Conservation (phyloP, 345 rosid species). For the Eutrema yunnanense region DNA sequence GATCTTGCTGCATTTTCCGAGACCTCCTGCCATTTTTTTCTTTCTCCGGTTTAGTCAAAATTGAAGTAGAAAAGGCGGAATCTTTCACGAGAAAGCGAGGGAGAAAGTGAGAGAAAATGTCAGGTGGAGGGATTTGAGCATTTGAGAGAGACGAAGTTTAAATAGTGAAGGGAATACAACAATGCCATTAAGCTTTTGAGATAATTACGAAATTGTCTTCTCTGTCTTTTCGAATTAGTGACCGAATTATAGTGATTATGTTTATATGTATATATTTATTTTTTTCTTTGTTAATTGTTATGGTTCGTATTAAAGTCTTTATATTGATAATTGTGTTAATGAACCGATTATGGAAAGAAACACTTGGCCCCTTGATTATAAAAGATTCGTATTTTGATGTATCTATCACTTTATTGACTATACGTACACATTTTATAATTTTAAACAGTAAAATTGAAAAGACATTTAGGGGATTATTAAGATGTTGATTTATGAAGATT, state of each 20-base stretch:
- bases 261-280: background rate
- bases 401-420: slow-evolving; percentile 19
- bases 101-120: background rate
- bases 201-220: slow-evolving; percentile 38
- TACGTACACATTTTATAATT: background rate
- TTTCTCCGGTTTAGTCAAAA: background rate
- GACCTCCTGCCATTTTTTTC: slow-evolving; percentile 46
- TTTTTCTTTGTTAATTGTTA: background rate
- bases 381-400: slow-evolving; percentile 20
- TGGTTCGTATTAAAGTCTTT: slow-evolving; percentile 9
- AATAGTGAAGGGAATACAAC: slow-evolving; percentile 5
- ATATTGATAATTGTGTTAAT: slow-evolving; percentile 7
- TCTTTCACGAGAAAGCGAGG: background rate
- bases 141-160: slow-evolving; percentile 37
- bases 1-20: slow-evolving; percentile 87
- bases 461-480: background rate
- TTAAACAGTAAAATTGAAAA: background rate
- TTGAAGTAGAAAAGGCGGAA: background rate
- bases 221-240: slow-evolving; percentile 3
- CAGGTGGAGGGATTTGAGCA: background rate
- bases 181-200: slow-evolving; percentile 30
- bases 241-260: background rate
- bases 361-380: background rate
- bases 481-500: no score
- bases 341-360: background rate